Evolutionary conservation across 2,329 filamentous ascomycete genomes (phyloP).

Genomic region (Cordyceps pruinosa): DNA sequence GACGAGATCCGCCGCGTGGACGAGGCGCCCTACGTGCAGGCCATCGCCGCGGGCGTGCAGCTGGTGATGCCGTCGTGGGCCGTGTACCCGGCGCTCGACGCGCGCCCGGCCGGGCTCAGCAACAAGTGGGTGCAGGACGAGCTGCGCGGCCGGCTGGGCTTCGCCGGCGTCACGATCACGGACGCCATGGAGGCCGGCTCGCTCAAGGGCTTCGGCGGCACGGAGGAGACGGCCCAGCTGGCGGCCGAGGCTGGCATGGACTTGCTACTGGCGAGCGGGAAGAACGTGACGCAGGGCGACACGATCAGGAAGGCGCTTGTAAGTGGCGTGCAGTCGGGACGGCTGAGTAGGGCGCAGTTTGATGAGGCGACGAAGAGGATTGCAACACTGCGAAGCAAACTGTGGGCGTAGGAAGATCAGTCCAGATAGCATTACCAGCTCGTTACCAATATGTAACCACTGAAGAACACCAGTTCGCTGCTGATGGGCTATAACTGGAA

Average conservation of each 20-base stretch:
- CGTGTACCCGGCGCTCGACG: conserved; percentile 17
- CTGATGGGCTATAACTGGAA: no score
- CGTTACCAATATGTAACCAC: no score
- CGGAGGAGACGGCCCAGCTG: conserved; percentile 8
- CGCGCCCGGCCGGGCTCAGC: conserved; percentile 16
- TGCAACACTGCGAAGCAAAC: conserved; percentile 12
- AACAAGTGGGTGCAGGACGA: conserved; percentile 16
- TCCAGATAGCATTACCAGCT: no score
- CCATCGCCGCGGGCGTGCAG: conserved; percentile 16
- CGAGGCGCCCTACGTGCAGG: conserved; percentile 14
- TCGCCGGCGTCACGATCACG: conserved; percentile 16
- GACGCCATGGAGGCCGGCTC: conserved; percentile 18
- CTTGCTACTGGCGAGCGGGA: conserved; percentile 15
- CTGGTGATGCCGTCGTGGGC: conserved; percentile 18
- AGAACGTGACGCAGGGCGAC: conserved; percentile 16
- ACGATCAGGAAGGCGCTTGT: conserved; percentile 14
- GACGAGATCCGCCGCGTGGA: conserved; percentile 14
- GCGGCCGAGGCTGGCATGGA: conserved; percentile 17
- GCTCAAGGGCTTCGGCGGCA: conserved; percentile 11
- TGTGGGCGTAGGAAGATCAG: conserved; percentile 7
- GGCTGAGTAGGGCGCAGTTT: conserved; percentile 13
- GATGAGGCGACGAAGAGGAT: conserved; percentile 16
- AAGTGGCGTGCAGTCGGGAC: conserved; percentile 6
- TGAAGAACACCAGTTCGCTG: no score
- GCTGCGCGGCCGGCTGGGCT: conserved; percentile 16